Percentiles rank a stretch among this genome's conserved stretches.
Evolutionary conservation across 2,329 filamentous ascomycete genomes (phyloP).

Genomic region (Conoideocrella luteorostrata): DNA sequence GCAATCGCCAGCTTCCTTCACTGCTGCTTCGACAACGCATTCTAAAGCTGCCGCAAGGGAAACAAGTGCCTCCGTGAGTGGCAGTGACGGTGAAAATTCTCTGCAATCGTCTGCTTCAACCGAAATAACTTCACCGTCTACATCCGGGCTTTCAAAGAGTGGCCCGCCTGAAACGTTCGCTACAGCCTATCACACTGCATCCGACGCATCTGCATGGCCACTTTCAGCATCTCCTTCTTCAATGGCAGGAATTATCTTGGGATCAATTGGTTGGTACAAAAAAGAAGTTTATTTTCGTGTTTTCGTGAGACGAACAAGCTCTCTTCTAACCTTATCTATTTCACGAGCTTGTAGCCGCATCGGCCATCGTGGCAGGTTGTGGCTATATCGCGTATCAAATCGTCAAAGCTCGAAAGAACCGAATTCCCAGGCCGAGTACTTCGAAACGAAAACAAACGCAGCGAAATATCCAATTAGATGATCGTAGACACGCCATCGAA

Average conservation of each 20-base stretch:
- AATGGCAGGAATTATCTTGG: conserved; percentile 10
- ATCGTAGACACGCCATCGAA: background rate
- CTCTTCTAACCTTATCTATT: background rate
- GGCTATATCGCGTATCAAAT: conserved; percentile 3
- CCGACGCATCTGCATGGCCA: background rate
- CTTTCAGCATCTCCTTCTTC: background rate
- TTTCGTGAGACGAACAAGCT: no score
- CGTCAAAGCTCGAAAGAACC: background rate
- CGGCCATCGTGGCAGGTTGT: conserved; percentile 1
- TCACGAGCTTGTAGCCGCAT: conserved; percentile 1
- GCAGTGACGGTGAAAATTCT: background rate
- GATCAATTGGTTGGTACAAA: conserved; percentile 11
- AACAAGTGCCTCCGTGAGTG: background rate
- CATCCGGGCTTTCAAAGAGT: background rate
- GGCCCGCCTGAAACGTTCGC: background rate
- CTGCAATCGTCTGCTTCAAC: background rate
- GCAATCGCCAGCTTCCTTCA: background rate
- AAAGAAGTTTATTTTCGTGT: no score
- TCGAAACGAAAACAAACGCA: background rate
- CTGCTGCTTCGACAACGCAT: background rate
- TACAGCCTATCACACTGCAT: background rate
- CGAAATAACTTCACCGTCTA: background rate
- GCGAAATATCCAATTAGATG: background rate
- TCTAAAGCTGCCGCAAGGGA: background rate
- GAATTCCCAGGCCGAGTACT: background rate